A percentile compares a stretch with the other conserved stretches of the same genome.
These are phyloP conservation scores for Ganoderma boninense DNA, from an alignment of 1,284 basidiomycete genomes.

Conservation along the genomic window DNA sequence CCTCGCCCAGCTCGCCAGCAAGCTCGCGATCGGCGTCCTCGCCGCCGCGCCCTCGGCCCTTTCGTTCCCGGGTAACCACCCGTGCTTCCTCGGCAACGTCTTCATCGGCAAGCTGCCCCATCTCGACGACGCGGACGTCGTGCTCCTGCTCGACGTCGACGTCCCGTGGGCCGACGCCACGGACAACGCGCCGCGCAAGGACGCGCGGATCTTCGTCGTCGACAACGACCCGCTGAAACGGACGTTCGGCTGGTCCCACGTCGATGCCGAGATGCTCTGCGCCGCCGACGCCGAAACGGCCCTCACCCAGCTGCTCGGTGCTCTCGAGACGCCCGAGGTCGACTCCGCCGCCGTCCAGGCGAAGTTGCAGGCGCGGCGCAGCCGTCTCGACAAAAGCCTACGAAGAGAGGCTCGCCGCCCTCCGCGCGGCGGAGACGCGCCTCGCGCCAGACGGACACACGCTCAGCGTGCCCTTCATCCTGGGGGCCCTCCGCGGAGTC, in stretches of 20 bases:
- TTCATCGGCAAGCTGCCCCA: slow-evolving; percentile 53
- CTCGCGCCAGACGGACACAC: slow-evolving; percentile 32
- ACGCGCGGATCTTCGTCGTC: slow-evolving; percentile 62
- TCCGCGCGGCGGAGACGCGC: slow-evolving; percentile 40
- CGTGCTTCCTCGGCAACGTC: slow-evolving; percentile 57
- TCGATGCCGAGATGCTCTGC: slow-evolving; percentile 63
- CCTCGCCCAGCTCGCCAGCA: slow-evolving; percentile 56
- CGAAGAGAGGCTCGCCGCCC: slow-evolving; percentile 34
- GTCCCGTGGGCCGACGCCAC: slow-evolving; percentile 67
- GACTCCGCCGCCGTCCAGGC: slow-evolving; percentile 5
- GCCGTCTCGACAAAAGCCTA: slow-evolving; percentile 27
- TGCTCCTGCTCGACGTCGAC: slow-evolving; percentile 70
- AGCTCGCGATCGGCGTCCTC: slow-evolving; percentile 63
- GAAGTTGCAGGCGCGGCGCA: slow-evolving; percentile 26
- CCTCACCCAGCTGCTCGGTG: slow-evolving; percentile 54
- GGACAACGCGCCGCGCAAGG: slow-evolving; percentile 47
- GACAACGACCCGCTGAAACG: slow-evolving; percentile 70
- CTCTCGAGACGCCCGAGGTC: slow-evolving; percentile 10
- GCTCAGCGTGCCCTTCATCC: slow-evolving; percentile 43
- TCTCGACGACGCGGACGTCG: slow-evolving; percentile 64
- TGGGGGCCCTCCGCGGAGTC: slow-evolving; percentile 22
- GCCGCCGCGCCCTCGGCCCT: slow-evolving; percentile 58
- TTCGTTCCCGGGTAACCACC: slow-evolving; percentile 64
- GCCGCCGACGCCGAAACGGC: slow-evolving; percentile 61
- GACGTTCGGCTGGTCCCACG: slow-evolving; percentile 59